These are phyloP conservation scores for Pyronema omphalodes DNA, from an alignment of 495 filamentous ascomycete genomes.

Conservation along the genomic window DNA sequence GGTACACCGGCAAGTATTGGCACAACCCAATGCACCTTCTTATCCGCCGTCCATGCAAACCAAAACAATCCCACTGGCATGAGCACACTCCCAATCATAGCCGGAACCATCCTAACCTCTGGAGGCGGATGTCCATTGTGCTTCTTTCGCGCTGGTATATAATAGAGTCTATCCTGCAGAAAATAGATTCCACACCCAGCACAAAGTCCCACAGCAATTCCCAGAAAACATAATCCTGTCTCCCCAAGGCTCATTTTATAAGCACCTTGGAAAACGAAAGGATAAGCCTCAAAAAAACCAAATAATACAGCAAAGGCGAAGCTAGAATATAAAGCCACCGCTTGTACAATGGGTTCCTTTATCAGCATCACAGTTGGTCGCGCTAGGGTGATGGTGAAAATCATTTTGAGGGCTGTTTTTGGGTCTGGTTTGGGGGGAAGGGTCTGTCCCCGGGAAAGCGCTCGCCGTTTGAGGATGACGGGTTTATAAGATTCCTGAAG, in stretches of 20 bases:
- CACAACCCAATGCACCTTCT: conserved; percentile 26
- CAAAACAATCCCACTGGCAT: conserved; percentile 34
- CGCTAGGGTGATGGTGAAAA: conserved; percentile 38
- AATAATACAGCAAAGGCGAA: conserved; percentile 49
- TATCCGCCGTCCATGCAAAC: conserved; percentile 32
- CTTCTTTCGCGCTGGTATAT: conserved; percentile 18
- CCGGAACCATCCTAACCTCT: conserved; percentile 39
- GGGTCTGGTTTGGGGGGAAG: conserved; percentile 25
- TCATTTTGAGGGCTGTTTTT: conserved; percentile 29
- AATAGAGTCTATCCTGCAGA: conserved; percentile 21
- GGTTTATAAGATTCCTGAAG: conserved; percentile 47
- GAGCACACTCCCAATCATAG: conserved; percentile 40
- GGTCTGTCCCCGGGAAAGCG: conserved; percentile 28
- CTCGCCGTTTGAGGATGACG: conserved; percentile 36
- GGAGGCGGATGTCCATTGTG: conserved; percentile 25
- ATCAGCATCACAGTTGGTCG: conserved; percentile 46
- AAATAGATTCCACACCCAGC: conserved; percentile 25
- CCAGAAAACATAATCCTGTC: conserved; percentile 40
- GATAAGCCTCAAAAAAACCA: conserved; percentile 47
- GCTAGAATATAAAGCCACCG: conserved; percentile 40
- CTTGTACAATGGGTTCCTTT: conserved; percentile 45
- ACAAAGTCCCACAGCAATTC: conserved; percentile 38
- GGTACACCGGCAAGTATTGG: conserved; percentile 36
- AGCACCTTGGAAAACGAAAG: conserved; percentile 32
- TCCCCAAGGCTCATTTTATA: conserved; percentile 35